phyloP scores from a whole-genome alignment of 1,139 yeast genomes.

The Magnusiomyces magnusii region DNA sequence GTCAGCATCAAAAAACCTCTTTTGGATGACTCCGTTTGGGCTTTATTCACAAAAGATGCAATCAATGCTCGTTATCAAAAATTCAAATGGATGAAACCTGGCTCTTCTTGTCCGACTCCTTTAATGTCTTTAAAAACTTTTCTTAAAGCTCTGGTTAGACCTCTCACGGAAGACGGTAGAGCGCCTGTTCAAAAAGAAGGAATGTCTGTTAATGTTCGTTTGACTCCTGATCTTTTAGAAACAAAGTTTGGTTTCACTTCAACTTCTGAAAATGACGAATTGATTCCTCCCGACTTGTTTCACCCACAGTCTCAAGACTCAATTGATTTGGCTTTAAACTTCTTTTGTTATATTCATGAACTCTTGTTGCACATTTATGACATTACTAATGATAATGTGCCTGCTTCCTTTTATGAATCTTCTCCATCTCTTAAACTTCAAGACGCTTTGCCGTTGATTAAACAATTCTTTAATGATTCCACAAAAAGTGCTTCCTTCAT shows the following conservation, averaged over 20 bases:
- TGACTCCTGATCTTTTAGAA: conserved; percentile 44
- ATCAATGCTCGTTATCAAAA: conserved; percentile 22
- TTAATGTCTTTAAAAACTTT: conserved; percentile 25
- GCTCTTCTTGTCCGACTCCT: conserved; percentile 22
- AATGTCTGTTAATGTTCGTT: conserved; percentile 27
- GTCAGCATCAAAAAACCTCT: conserved; percentile 25
- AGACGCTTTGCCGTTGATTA: not conserved
- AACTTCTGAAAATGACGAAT: conserved; percentile 33
- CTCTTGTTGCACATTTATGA: not conserved
- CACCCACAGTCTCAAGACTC: conserved; percentile 26
- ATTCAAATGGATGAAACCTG: conserved; percentile 22
- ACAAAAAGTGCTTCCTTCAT: not conserved
- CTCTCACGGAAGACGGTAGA: conserved; percentile 21
- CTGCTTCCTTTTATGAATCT: not conserved
- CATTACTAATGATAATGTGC: not conserved
- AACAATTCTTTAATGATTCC: not conserved
- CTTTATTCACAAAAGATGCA: conserved; percentile 20
- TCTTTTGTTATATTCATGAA: conserved; percentile 1
- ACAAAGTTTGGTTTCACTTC: conserved; percentile 39
- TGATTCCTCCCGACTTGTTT: conserved; percentile 51
- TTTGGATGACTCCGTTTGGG: conserved; percentile 21
- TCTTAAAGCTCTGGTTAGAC: conserved; percentile 25
- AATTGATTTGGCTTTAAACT: not conserved
- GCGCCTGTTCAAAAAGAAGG: conserved; percentile 25
- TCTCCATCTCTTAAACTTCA: not conserved